Base-by-base conservation (phyloP, 805 yeast species). In the Pichia cabralensis region DNA sequence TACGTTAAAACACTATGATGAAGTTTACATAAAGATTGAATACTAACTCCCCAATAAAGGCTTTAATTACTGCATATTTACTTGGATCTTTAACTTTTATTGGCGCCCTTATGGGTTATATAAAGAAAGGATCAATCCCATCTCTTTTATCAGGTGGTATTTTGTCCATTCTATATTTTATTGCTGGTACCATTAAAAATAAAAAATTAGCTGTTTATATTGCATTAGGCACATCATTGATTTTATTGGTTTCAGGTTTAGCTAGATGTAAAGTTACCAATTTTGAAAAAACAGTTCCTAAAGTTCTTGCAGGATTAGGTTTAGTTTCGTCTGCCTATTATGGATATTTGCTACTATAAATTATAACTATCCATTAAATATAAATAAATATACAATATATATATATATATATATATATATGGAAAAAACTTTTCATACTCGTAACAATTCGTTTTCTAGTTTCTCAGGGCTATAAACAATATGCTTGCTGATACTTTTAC, bases 191-290 rank as follows among this genome's bases (percentile, higher is more conserved):
- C 41, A 69, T 72, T 44, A 61, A 76, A 35, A 82, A 84, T 53
- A 76, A 74, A 41, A 86, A 82, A 51, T 73, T 72, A 58, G 96
- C 96, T 28, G 66, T 88, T 44, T 88, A 82, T 53, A 53, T 80
- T 13, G 95, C 95, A 0, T 60, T 86, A 36, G 80, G 76, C 10
- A 71, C 88, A 2, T 78, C 94, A 5, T 46, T 74, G 2, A 49
- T 81, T 13, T 67, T 88, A 46, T 56, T 80, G 9, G 68, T 69
- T 26, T 88, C 89, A 8, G 86, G 94, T 20, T 45, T 80, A n/a
- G 71, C 75, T 22, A 71, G 96, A 50, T 39, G 50, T 8, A 41
- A 72, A 35, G 73, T 75, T 23, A 65, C 74, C 8, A 51, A 59
- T 5, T 74, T 78, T 56, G 35, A 39, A 30, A 81, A 81, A 52